Evolutionary conservation across 1,284 basidiomycete species (phyloP).

Genomic region (Puccinia novopanici): DNA sequence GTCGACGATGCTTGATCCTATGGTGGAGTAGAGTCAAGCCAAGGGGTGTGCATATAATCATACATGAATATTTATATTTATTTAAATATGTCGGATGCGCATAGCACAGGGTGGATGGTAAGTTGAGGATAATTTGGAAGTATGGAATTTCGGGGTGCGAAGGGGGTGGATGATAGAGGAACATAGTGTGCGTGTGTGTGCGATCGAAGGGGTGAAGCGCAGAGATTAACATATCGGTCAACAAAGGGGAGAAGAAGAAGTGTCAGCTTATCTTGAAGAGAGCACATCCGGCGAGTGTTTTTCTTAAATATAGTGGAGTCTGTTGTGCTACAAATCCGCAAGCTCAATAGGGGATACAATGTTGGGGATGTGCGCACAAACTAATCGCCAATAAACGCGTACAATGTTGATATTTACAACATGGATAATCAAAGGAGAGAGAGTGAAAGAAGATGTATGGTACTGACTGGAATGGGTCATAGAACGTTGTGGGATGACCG

Average conservation of each 20-base stretch:
- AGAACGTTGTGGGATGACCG: constrained; percentile 12
- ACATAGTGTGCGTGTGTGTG: not conserved
- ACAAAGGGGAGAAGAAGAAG: not conserved
- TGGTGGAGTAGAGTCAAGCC: not conserved
- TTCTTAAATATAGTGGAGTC: too few species aligned
- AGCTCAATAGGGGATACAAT: not conserved
- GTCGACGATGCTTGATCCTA: constrained; percentile 58
- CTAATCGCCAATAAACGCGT: constrained; percentile 6
- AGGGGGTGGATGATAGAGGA: not conserved
- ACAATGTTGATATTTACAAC: not conserved
- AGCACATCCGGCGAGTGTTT: not conserved
- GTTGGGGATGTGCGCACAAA: not conserved
- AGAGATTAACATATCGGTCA: not conserved
- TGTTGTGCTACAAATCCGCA: not conserved
- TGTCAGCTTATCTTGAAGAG: constrained; percentile 4
- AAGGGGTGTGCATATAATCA: not conserved
- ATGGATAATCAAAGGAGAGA: not conserved
- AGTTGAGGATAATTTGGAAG: not conserved
- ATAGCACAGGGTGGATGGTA: not conserved
- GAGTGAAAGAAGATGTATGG: not conserved
- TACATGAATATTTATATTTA: not conserved
- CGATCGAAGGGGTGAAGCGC: too few species aligned
- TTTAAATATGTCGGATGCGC: not conserved
- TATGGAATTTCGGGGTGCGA: not conserved
- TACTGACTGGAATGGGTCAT: constrained; percentile 48